Base-by-base conservation (phyloP, 805 yeast genomes). In the Lachancea sp. region DNA sequence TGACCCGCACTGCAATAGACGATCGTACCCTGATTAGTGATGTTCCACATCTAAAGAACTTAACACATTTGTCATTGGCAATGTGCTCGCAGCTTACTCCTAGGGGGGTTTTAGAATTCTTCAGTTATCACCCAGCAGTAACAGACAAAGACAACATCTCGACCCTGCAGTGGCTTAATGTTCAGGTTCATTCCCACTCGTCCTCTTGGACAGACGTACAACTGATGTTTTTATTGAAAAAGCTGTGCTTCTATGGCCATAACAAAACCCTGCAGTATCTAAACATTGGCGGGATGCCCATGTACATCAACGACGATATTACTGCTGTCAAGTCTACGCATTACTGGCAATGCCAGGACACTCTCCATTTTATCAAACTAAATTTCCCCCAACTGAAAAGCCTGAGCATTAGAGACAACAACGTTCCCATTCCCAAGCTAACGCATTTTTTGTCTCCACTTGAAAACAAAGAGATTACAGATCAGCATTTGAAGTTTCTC, bases 1-100 rank as follows among this genome's bases (percentile, higher is more conserved):
- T 90, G 41, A 79, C 85, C 13, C 95, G 87, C 56, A 89, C 96
- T 0, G 79, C 82, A 37, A 77, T 89, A 34, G 79, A 82, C 1
- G 80, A 85, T 3, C 70, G 74, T n/a, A 75, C 78, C 0, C 70
- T 89, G 33, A 61, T 68, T 45, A 65, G 72, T 18, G 56, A 57
- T 45, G 62, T 88, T 18, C 84, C 87, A 2, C 67, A 65, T 13
- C 57, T 78, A 13, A 79, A 82, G 16, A 69, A 73, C 52, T 66
- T 89, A 34, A 81, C 95, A 0, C 96, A 86, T 65, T 66, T 89
- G 41, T 84, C 95, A 1, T 57, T 82, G 26, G 74, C 82, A 2
- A 71, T 75, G 51, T 80, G 86, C 58, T 77, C 82, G 36, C 77
- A 81, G 53, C 69, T 88, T 41, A 78, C 88, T 18, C 82, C 91